Base-by-base conservation (phyloP, 2,329 filamentous ascomycete species). In the Fusarium longipes region DNA sequence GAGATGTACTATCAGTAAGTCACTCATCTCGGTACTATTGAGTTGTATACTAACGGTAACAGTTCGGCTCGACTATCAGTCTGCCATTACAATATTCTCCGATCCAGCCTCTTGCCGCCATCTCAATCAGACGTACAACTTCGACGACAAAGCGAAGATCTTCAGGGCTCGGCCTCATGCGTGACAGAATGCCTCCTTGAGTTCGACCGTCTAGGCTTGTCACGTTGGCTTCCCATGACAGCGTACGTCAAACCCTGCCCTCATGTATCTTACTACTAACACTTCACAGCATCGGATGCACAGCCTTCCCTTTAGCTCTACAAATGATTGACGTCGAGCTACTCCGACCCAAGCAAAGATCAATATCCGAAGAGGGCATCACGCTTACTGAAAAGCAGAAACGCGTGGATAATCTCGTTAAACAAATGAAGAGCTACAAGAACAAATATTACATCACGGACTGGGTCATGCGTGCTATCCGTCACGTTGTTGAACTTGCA, bases 1-100 rank as follows among this genome's bases (percentile, higher is more conserved):
- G 71, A 73, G 55, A 73, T 73, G 69, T 73, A 73, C 9, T 73
- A 73, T 10, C 71, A 73, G 71, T 73, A 15, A 61, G 71, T 65
- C 2, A 10, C 0, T 1, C 0, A 1, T 0, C 2, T 1, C 8
- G 0, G 4, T 7, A 5, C 0, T 3, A 4, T 2, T 6, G 18
- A 5, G 0, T 1, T 6, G 1, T 1, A 2, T 1, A 6, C 29
- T 48, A 14, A 56, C 20, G 6, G 4, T 4, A 1, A 0, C 9
- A 73, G 71, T 12, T 73, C 71, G 0, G 71, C 71, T 1, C 36
- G 69, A 1, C 20, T 73, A 0, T 70, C 71, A 0, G 57, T 73
- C 0, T 73, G 71, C 1, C 69, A 73, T 17, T 73, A 73, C 6
- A 69, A 70, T 11, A 71, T 73, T 5, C 49, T 73, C 1, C 63